A percentile compares a stretch with the other conserved stretches of the same genome.
phyloP scores from a whole-genome alignment of 495 filamentous ascomycete genomes.

The Delitschia confertaspora region DNA sequence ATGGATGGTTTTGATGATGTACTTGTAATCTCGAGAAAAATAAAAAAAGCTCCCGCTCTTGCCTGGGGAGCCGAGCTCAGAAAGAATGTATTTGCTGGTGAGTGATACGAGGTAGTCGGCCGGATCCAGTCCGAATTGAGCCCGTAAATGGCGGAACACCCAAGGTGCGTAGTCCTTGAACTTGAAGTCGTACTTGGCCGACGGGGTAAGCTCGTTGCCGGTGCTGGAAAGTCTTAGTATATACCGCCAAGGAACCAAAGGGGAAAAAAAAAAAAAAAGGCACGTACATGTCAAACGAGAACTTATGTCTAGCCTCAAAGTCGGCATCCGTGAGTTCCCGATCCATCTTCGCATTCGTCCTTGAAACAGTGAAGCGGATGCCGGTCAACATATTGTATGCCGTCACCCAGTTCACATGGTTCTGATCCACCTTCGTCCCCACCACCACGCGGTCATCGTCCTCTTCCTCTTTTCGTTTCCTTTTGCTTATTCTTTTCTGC shows the following conservation, averaged over 20 bases:
- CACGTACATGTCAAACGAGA: slow-evolving; percentile 93
- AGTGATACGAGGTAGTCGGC: slow-evolving; percentile 98
- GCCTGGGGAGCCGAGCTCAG: slow-evolving; percentile 90
- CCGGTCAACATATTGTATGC: slow-evolving; percentile 99
- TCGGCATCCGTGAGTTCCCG: slow-evolving; percentile 78
- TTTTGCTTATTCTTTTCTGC: slow-evolving; percentile 77
- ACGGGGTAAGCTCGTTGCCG: slow-evolving; percentile 93
- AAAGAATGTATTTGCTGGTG: slow-evolving; percentile 97
- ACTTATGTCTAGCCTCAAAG: slow-evolving; percentile 89
- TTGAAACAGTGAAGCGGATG: slow-evolving; percentile 91
- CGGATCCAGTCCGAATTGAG: slow-evolving; percentile 84
- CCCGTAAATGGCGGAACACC: slow-evolving; percentile 91
- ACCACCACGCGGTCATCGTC: slow-evolving; percentile 87
- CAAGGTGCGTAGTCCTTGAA: slow-evolving; percentile 99
- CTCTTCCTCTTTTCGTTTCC: slow-evolving; percentile 74
- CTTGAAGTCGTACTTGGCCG: slow-evolving; percentile 99
- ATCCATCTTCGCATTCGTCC: slow-evolving; percentile 95
- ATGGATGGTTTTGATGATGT: slow-evolving; percentile 99
- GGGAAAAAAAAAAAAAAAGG: neutral
- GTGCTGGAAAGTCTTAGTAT: slow-evolving; percentile 46
- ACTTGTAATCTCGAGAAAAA: slow-evolving; percentile 99
- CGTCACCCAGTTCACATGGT: slow-evolving; percentile 94
- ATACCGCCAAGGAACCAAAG: neutral
- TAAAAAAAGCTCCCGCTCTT: slow-evolving; percentile 99
- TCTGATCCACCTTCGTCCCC: slow-evolving; percentile 96